phyloP scores from a whole-genome alignment of 768 basidiomycete genomes.

The Lepiota brunneoincarnata region DNA sequence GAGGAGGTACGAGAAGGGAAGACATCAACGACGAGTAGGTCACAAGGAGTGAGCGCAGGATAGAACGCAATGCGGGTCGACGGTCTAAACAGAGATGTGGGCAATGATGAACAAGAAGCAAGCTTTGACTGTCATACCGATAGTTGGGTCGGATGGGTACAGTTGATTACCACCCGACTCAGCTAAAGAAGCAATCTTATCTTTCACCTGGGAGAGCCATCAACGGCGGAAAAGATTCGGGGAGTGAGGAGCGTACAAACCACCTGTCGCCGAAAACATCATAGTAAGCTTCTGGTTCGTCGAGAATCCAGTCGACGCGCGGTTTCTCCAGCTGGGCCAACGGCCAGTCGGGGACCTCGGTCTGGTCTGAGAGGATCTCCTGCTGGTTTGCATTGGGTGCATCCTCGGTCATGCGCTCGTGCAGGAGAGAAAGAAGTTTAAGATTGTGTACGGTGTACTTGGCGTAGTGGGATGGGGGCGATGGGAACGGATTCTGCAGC shows the following conservation, averaged over 20 bases:
- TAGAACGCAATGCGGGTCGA: conserved; percentile 66
- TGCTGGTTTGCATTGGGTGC: conserved; percentile 48
- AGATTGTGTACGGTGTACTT: conserved; percentile 78
- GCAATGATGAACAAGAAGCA: neutral
- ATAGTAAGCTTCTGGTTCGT: conserved; percentile 72
- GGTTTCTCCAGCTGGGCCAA: conserved; percentile 79
- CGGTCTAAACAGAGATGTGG: conserved; percentile 50
- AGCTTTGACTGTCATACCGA: conserved; percentile 41
- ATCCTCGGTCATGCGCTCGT: conserved; percentile 45
- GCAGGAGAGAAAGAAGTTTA: conserved; percentile 59
- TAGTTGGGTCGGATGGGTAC: conserved; percentile 69
- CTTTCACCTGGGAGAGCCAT: conserved; percentile 59
- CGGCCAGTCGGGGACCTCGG: conserved; percentile 76
- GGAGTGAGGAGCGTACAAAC: conserved; percentile 59
- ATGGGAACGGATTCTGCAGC: conserved; percentile 85
- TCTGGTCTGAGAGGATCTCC: conserved; percentile 65
- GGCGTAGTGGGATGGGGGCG: conserved; percentile 81
- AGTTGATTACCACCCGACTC: conserved; percentile 80
- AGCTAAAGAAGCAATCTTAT: conserved; percentile 76
- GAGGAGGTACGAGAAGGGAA: conserved; percentile 64
- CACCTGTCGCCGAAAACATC: conserved; percentile 85
- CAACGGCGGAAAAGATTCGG: conserved; percentile 8
- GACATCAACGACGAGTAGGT: conserved; percentile 74
- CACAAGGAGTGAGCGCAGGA: conserved; percentile 75
- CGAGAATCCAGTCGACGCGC: conserved; percentile 86